Evolutionary conservation across 805 yeast species (phyloP), one percentile per base, ranked within the genome.

Genomic region (Lipomyces spencermartinsiae): DNA sequence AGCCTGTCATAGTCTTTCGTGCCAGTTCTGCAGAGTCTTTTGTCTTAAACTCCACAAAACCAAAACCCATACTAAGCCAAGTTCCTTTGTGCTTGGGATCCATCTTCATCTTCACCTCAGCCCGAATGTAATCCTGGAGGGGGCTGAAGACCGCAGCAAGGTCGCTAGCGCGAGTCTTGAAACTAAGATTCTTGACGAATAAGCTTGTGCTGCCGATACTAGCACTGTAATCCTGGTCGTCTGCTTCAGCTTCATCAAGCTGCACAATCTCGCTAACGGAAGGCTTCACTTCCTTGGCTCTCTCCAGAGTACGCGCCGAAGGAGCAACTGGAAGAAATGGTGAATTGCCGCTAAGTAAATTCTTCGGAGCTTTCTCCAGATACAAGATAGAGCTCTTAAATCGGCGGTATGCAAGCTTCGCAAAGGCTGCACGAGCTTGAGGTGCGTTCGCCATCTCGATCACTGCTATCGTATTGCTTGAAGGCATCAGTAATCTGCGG

Each of bases 381-480:
- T 95, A 95, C 56, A 95, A 77, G 66, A 95, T 91, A 58, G 95
- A 87, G 75, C 91, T 92, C 70, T 93, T 93, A 76, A 94, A 87
- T 75, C 98, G 84, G 76, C 94, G 88, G 78, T 89, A 95, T 22
- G 98, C 90, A 57, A 95, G 82, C 75, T 92, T 92, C 35, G 91
- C 83, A 77, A 95, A 95, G 0, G 98, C 98, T 2, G 91, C 83
- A 79, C 98, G 88, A 1, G 96, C 98, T 58, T 90, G 83, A 14
- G 97, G 89, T 1, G 88, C 80, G 77, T 91, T 94, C 74, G 93
- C 83, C 79, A 88, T 93, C 79, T 94, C 97, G 9, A 95, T 88
- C 76, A 95, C 90, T 12, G 98, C 98, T 74, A 95, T 92, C 0
- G 97, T 93, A 9, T 98, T 98, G 5, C 96, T 90, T 5, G 97